Conservation (phyloP, 371 early-diverging fungal species). For the Haplosporangium sp. region DNA sequence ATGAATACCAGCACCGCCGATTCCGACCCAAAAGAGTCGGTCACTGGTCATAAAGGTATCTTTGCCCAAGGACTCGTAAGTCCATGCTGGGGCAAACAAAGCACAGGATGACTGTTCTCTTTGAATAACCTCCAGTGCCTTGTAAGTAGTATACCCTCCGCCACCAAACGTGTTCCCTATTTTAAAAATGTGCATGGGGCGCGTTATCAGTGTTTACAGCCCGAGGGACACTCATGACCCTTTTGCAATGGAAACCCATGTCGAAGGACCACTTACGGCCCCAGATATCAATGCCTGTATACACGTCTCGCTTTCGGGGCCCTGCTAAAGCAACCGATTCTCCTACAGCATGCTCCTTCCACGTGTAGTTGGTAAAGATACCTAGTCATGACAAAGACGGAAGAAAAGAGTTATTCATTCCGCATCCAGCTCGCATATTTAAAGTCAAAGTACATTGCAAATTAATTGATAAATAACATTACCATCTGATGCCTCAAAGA, state of each 20-base stretch:
- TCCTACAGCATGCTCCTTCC: constrained; percentile 59
- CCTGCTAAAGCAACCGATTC: constrained; percentile 54
- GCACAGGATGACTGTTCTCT: constrained; percentile 61
- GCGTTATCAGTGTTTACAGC: too few relatives aligned
- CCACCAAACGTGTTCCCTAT: constrained; percentile 66
- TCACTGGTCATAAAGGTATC: constrained; percentile 62
- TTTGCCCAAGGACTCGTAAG: constrained; percentile 62
- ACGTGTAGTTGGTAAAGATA: constrained; percentile 74
- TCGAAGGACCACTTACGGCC: constrained; percentile 57
- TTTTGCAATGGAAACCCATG: too few relatives aligned
- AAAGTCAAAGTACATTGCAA: too few relatives aligned
- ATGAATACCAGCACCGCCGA: constrained; percentile 35
- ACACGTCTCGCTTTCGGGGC: constrained; percentile 59
- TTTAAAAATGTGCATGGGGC: too few relatives aligned
- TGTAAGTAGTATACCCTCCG: constrained; percentile 63
- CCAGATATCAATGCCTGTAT: constrained; percentile 75
- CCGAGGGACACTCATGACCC: too few relatives aligned
- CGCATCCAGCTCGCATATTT: too few relatives aligned
- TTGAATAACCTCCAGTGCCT: constrained; percentile 60
- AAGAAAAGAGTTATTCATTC: neutral
- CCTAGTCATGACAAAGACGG: constrained; percentile 41
- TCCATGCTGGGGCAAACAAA: constrained; percentile 73
- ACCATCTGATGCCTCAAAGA: constrained; percentile 66
- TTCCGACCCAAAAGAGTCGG: constrained; percentile 65
- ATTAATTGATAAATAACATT: constrained; percentile 10